Evolutionary conservation across 805 yeast species (phyloP).

Genomic region (Sugiyamaella qingdaonensis): DNA sequence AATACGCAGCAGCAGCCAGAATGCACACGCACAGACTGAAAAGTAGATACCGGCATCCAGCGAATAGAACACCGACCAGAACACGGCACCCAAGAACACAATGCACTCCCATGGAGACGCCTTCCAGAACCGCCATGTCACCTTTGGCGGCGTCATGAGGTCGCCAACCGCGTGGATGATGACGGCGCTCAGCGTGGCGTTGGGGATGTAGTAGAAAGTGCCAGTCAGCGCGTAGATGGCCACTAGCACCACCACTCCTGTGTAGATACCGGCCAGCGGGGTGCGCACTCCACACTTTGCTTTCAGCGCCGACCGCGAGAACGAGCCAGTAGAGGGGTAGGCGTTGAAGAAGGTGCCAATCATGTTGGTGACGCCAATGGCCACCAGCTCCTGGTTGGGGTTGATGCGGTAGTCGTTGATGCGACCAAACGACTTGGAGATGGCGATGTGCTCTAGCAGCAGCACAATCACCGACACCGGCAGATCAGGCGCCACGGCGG

Average conservation of each 20-base stretch:
- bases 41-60: slow-evolving; percentile 90
- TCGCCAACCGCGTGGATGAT: slow-evolving; percentile 93
- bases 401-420: slow-evolving; percentile 83
- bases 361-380: slow-evolving; percentile 87
- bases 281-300: slow-evolving; percentile 94
- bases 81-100: slow-evolving; percentile 67
- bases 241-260: slow-evolving; percentile 82
- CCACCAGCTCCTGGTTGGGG: slow-evolving; percentile 91
- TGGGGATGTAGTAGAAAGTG: slow-evolving; percentile 86
- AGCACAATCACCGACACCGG: slow-evolving; percentile 84
- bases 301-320: slow-evolving; percentile 89
- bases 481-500: slow-evolving; percentile 64
- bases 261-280: slow-evolving; percentile 85
- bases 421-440: slow-evolving; percentile 89
- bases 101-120: slow-evolving; percentile 69
- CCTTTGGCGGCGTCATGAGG: slow-evolving; percentile 53
- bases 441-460: slow-evolving; percentile 87
- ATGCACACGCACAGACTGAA: slow-evolving; percentile 80
- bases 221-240: slow-evolving; percentile 81
- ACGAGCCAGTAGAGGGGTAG: slow-evolving; percentile 94
- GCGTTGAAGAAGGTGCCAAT: slow-evolving; percentile 91
- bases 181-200: slow-evolving; percentile 80
- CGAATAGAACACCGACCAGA: slow-evolving; percentile 70
- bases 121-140: slow-evolving; percentile 58
- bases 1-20: slow-evolving; percentile 63